Conservation (phyloP, 768 basidiomycete species). For the Podaxis sp. region DNA sequence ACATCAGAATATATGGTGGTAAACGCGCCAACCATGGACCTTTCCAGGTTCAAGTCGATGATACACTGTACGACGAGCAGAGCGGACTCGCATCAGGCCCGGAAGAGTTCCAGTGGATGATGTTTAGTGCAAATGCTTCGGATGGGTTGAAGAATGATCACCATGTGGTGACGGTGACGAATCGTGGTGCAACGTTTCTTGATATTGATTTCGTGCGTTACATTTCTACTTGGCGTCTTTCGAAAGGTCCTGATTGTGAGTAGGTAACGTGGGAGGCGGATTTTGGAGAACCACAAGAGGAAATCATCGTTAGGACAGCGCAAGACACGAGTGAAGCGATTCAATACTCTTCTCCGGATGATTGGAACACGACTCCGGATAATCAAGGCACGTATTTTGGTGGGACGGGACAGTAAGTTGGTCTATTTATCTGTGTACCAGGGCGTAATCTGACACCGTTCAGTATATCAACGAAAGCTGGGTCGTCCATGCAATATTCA, state of each 20-base stretch:
- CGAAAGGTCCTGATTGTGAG: not conserved
- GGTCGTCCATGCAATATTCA: conserved; percentile 23
- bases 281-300: conserved; percentile 27
- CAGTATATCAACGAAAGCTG: conserved; percentile 21
- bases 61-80: conserved; percentile 22
- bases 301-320: conserved; percentile 25
- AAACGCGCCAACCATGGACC: conserved; percentile 46
- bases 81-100: conserved; percentile 29
- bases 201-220: conserved; percentile 50
- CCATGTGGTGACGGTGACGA: conserved; percentile 40
- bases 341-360: conserved; percentile 26
- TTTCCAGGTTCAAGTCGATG: conserved; percentile 44
- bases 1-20: conserved; percentile 49
- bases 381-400: conserved; percentile 42
- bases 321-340: conserved; percentile 39
- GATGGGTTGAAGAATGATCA: conserved; percentile 27
- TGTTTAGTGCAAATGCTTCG: conserved; percentile 33
- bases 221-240: not conserved
- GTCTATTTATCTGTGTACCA: not conserved
- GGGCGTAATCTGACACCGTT: not conserved
- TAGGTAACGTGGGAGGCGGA: conserved; percentile 35
- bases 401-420: conserved; percentile 44
- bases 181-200: conserved; percentile 28
- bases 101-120: conserved; percentile 36
- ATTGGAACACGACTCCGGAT: conserved; percentile 34